Evolutionary conservation across 257 asterid genomes (phyloP), one percentile per base, ranked within the genome.

Genomic region (Asclepias syriaca): DNA sequence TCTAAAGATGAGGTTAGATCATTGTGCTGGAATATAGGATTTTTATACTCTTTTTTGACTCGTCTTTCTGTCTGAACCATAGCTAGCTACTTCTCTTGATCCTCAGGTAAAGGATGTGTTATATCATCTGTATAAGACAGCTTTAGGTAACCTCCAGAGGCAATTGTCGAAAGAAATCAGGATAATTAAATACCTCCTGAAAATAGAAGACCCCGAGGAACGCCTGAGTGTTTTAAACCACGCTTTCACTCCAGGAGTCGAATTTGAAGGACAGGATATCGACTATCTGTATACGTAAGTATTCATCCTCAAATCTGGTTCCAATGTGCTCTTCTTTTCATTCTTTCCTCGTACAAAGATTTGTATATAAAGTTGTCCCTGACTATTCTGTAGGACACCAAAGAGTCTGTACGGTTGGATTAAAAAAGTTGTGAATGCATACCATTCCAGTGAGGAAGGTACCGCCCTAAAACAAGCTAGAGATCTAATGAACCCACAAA

Each of bases 161-260:
- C 89, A 79, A 19, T 78, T 95, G 90, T 98, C 99, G 4, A 92
- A 90, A 86, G 98, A 92, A 79, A 81, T 95, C 72, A 85, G 98
- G 84, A 92, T 95, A 77, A 87, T 90, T 24, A 95, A 95, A 83
- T 86, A 88, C 77, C 84, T 95, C 55, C 92, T 92, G 14, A 88
- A 88, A 54, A 85, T 95, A 59, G 82, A 95, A 80, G 96, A 92
- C 85, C 98, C 97, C 4, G 92, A 92, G 77, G 94, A 88, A 84
- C 79, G 78, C 63, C 76, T 90, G 90, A 74, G 92, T 83, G 89
- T 86, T 59, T 78, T 95, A 46, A 82, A 79, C 5, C 96, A 95
- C 68, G 98, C 99, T 65, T 95, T 95, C 83, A 90, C 96, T 34
- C 98, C 98, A 0, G 99, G 99, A 32, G 94, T 83, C 32, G 98